These are phyloP conservation scores for Fusarium sp. DNA, from an alignment of 2,329 filamentous ascomycete genomes.

Conservation along the genomic window DNA sequence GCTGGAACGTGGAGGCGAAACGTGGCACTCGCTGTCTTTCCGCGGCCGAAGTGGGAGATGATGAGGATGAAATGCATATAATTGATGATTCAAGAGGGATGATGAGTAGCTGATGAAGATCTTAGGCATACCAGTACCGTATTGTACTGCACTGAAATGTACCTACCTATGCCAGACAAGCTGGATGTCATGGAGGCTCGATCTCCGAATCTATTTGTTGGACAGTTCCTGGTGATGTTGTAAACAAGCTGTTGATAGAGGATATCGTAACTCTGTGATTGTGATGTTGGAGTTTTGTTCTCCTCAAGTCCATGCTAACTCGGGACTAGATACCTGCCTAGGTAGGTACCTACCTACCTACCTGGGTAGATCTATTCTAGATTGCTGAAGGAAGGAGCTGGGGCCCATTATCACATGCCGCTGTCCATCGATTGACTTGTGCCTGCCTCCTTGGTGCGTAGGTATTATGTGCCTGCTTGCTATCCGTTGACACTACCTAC, in stretches of 20 bases:
- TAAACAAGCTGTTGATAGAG: background rate
- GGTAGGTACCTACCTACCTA: too few relatives aligned
- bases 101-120: background rate
- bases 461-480: background rate
- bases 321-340: background rate
- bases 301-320: background rate
- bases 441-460: background rate
- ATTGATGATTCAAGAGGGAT: background rate
- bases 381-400: background rate
- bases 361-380: too few relatives aligned
- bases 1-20: background rate
- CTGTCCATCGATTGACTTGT: background rate
- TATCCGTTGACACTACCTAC: background rate
- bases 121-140: background rate
- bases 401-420: conserved; percentile 41
- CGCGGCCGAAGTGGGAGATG: background rate
- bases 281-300: background rate
- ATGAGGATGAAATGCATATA: background rate
- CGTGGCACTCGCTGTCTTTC: background rate
- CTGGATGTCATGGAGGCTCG: background rate
- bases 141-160: background rate
- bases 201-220: background rate
- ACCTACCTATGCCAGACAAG: background rate
- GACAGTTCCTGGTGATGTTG: background rate
- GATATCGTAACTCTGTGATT: background rate